A percentile compares a stretch with the other conserved stretches of the same genome.
These are phyloP conservation scores for Mucor plumbeus DNA, from an alignment of 371 early-diverging fungal genomes.

Conservation along the genomic window DNA sequence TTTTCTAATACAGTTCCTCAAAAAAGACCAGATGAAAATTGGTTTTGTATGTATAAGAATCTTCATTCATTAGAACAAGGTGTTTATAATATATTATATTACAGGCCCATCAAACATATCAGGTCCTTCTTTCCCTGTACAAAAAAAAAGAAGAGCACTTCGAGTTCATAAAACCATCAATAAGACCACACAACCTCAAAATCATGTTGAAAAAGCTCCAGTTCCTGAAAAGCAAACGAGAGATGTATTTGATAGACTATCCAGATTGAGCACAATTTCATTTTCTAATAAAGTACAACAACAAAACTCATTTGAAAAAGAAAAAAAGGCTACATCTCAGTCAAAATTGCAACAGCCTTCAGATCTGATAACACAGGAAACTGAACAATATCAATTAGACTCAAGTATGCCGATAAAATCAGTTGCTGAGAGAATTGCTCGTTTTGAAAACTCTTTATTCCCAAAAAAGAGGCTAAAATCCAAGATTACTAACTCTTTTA, in stretches of 20 bases:
- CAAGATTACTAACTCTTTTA: not conserved
- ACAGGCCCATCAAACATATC: slow-evolving; percentile 6
- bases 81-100: not conserved
- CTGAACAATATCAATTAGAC: not conserved
- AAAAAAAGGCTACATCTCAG: not conserved
- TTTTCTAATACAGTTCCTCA: slow-evolving; percentile 1
- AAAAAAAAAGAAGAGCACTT: not conserved
- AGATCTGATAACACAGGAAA: not conserved
- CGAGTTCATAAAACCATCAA: not conserved
- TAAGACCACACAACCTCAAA: not conserved
- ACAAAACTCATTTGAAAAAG: not conserved
- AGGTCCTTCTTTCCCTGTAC: slow-evolving; percentile 10
- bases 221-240: not conserved
- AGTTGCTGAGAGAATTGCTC: not conserved
- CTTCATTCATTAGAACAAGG: not conserved
- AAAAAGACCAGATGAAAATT: slow-evolving; percentile 19
- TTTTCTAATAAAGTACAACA: slow-evolving; percentile 6
- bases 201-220: not conserved
- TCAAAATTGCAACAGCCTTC: not conserved
- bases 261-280: slow-evolving; percentile 15
- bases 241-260: slow-evolving; percentile 13
- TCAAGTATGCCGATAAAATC: not conserved
- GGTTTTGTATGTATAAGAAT: slow-evolving; percentile 23
- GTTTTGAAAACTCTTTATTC: not conserved
- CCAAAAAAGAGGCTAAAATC: not conserved